Base-by-base conservation (phyloP, 2,329 filamentous ascomycete species). In the Rhynchosporium secalis region DNA sequence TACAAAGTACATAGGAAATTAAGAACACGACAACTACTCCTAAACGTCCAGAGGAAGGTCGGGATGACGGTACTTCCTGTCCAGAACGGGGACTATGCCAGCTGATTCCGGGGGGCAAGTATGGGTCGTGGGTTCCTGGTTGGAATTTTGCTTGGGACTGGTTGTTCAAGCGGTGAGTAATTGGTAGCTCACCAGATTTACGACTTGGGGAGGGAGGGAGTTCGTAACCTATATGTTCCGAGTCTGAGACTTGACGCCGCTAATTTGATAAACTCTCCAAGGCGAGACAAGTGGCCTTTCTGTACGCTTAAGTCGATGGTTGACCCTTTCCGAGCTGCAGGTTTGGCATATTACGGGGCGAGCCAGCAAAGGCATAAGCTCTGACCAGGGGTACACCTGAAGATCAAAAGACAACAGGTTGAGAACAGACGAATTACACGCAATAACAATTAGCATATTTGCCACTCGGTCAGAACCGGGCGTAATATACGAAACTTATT, bases 1-100 rank as follows among this genome's bases (percentile, higher is more conserved):
- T 66, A 68, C 65, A 65, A 69, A 60, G 61, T 62, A 68, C 62
- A 68, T 66, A 66, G 61, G 61, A 69, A 68, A 69, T 43, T 31
- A 66, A 63, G 65, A 63, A 54, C 60, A 69, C 57, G 56, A 49
- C 33, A 58, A 61, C 33, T 45, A 58, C 47, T 65, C 60, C 63
- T 64, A 48, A 57, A 48, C 62, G 66, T 62, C 57, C 36, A 43
- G 26, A 51, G 55, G 59, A 58, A 48, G 31, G 57, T 63, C 54
- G 62, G 58, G 48, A 49, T 41, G 60, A 56, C 41, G 60, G 65
- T 54, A 66, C 61, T 63, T 62, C 62, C 62, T 62, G 33, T 60
- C 56, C 63, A 64, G 55, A 64, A 64, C 60, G 58, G 57, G 45
- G 47, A 43, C 55, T 47, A 38, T 51, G 56, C 56, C 64, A 61